These are phyloP conservation scores for Harringtonia lauricola DNA, from an alignment of 2,329 filamentous ascomycete species.

Conservation along the genomic window DNA sequence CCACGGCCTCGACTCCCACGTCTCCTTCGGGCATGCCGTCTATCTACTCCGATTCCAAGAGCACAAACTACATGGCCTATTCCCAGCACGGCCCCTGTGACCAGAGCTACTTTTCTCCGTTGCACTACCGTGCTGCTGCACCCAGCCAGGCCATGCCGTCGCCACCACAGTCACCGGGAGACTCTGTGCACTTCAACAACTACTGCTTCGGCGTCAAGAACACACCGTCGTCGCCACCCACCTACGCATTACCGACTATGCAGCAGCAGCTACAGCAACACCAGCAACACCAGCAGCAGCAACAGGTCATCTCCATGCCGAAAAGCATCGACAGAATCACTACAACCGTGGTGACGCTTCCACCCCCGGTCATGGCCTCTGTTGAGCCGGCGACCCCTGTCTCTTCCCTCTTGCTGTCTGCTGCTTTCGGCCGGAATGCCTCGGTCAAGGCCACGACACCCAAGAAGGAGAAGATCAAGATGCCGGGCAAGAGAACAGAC, in stretches of 20 bases:
- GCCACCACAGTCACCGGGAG: slow-evolving; percentile 11
- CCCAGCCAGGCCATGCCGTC: slow-evolving; percentile 6
- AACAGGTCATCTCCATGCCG: not conserved
- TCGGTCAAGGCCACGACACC: not conserved
- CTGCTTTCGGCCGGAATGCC: not conserved
- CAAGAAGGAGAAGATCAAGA: not conserved
- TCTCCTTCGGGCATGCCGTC: too few relatives aligned
- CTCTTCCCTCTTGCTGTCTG: slow-evolving; percentile 4
- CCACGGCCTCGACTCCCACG: too few relatives aligned
- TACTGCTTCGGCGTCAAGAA: not conserved
- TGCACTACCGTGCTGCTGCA: not conserved
- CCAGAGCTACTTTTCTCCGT: slow-evolving; percentile 7
- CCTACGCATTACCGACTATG: not conserved
- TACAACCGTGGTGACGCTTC: slow-evolving; percentile 10
- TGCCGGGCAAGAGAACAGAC: not conserved
- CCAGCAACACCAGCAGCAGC: not conserved
- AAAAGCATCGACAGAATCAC: slow-evolving; percentile 2
- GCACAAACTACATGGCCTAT: not conserved
- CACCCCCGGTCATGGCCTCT: not conserved
- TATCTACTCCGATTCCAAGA: not conserved
- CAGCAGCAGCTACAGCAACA: not conserved
- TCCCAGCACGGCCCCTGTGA: slow-evolving; percentile 1
- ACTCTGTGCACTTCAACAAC: not conserved
- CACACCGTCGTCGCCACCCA: not conserved
- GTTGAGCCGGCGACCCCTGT: slow-evolving; percentile 8